Conservation (phyloP, 495 filamentous ascomycete species). For the Rhypophila decipiens region DNA sequence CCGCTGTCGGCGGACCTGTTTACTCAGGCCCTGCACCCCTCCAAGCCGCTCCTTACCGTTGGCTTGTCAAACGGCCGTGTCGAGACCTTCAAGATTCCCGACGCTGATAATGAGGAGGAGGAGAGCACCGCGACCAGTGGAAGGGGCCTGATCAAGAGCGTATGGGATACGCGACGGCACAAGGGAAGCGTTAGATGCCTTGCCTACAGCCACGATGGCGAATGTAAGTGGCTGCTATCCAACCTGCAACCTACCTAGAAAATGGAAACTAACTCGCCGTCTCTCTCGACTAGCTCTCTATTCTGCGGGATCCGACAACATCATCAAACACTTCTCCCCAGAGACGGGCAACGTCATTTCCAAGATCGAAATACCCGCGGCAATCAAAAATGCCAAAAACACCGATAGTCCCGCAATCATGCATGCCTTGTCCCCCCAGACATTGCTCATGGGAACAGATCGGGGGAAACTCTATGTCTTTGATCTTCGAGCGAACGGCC, state of each 20-base stretch:
- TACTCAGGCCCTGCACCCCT: slow-evolving; percentile 78
- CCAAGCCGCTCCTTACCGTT: slow-evolving; percentile 72
- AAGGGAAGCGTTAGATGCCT: slow-evolving; percentile 85
- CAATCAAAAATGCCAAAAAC: slow-evolving; percentile 24
- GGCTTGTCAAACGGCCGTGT: slow-evolving; percentile 84
- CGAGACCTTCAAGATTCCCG: slow-evolving; percentile 73
- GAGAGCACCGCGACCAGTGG: slow-evolving; percentile 51
- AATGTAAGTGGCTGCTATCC: slow-evolving; percentile 30
- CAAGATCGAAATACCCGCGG: slow-evolving; percentile 60
- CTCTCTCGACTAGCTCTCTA: slow-evolving; percentile 52
- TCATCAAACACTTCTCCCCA: slow-evolving; percentile 80
- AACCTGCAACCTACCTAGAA: background rate
- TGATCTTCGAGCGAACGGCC: slow-evolving; percentile 69
- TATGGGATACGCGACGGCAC: slow-evolving; percentile 83
- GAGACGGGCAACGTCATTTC: slow-evolving; percentile 74
- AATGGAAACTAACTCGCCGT: slow-evolving; percentile 10
- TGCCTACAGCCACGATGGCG: slow-evolving; percentile 69
- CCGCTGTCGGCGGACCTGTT: slow-evolving; percentile 84
- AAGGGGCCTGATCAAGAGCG: slow-evolving; percentile 68
- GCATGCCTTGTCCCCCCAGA: slow-evolving; percentile 76
- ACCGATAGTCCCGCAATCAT: slow-evolving; percentile 69
- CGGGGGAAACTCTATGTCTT: slow-evolving; percentile 83
- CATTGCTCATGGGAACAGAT: slow-evolving; percentile 84
- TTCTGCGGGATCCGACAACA: slow-evolving; percentile 81
- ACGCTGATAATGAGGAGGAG: slow-evolving; percentile 41